Base-by-base conservation (phyloP, 2,329 filamentous ascomycete species). In the Cladosporium sp. region DNA sequence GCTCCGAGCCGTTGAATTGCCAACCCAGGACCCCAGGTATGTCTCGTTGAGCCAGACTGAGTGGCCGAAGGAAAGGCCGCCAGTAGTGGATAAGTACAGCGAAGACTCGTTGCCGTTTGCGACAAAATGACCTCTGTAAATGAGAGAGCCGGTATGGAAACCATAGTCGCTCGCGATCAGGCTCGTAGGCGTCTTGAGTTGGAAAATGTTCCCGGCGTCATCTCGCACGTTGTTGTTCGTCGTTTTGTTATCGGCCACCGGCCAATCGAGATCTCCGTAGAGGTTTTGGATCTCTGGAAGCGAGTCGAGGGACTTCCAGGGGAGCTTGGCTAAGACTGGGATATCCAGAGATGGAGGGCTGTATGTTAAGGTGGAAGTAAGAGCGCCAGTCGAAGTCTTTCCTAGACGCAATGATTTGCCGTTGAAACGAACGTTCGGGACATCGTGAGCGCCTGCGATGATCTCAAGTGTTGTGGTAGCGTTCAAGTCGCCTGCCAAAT, bases 101-200 rank as follows among this genome's bases (percentile, higher is more conserved):
- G 73, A 75, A 0, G 76, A 76, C 63, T 90, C 87, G 1, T 78
- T 74, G n/a, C 87, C 87, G 1, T 76, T 80, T 3, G 88, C 84
- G 0, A 76, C 80, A 69, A 93, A 92, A 63, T 84, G 79, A 0
- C 88, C 89, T 1, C 88, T 83, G 76, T 84, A 92, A 51, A 92
- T 65, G 0, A 92, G 77, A 1, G 82, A 83, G 3, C 89, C 88
- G 0, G 84, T 80, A 69, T 89, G 80, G 72, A 85, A 92, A 19
- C 88, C 88, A 67, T 92, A 92, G 71, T 92, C 89, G n/a, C 83
- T 83, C 0, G 80, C 80, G 66, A 88, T 90, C 0, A 92, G 80
- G 3, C 73, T 76, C 0, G 83, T 85, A 0, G 88, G 85, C 0
- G 89, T 92, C 0, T 76, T 80, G 1, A 87, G 74, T 8, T 75